Conservation (phyloP, 352 stramenopile genomes). For the Aphanomyces invadans region DNA sequence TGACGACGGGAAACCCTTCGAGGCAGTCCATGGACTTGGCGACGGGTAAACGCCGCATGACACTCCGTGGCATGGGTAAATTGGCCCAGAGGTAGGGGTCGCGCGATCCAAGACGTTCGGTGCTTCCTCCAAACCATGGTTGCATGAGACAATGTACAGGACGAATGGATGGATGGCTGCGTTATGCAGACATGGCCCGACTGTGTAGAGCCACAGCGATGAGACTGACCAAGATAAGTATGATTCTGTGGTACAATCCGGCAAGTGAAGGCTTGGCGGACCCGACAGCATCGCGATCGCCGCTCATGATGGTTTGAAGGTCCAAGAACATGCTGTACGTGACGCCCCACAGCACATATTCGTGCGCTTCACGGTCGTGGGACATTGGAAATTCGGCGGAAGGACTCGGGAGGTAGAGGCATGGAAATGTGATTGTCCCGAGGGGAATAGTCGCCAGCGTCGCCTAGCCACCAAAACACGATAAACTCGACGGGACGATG, state of each 20-base stretch:
- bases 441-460: background rate
- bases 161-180: background rate
- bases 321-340: constrained; percentile 14
- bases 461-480: background rate
- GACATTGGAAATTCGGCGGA: background rate
- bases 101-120: too few relatives aligned
- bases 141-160: background rate
- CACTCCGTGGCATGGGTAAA: too few relatives aligned
- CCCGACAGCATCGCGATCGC: too few relatives aligned
- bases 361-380: background rate
- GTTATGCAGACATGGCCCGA: too few relatives aligned
- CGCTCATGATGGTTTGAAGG: background rate
- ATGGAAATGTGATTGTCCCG: background rate
- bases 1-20: too few relatives aligned
- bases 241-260: background rate
- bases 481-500: too few relatives aligned
- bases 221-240: background rate
- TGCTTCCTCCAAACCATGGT: too few relatives aligned
- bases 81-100: too few relatives aligned
- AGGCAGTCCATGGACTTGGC: too few relatives aligned
- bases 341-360: constrained; percentile 19
- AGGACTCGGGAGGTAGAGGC: constrained; percentile 7
- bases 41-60: too few relatives aligned
- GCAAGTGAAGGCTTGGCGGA: background rate
- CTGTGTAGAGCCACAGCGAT: too few relatives aligned